Evolutionary conservation across 1,284 basidiomycete genomes (phyloP).

Genomic region (Coniferiporia weirii): DNA sequence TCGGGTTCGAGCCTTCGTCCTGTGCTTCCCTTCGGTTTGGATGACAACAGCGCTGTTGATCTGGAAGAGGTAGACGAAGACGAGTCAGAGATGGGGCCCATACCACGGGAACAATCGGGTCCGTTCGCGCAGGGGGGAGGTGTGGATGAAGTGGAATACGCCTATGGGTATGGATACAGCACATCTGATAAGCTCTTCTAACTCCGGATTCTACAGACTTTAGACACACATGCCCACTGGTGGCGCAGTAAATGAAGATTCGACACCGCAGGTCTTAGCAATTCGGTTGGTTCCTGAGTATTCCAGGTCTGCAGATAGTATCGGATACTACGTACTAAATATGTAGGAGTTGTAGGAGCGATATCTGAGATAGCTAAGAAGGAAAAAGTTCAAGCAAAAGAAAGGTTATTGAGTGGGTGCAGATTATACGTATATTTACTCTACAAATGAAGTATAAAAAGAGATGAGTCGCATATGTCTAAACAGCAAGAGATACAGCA

Average conservation of each 20-base stretch:
- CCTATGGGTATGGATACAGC: constrained; percentile 59
- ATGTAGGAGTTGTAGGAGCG: not conserved
- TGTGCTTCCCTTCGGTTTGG: constrained; percentile 73
- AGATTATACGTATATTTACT: constrained; percentile 1
- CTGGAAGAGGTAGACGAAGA: constrained; percentile 53
- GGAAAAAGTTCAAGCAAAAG: not conserved
- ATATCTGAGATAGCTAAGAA: not conserved
- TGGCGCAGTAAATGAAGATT: not conserved
- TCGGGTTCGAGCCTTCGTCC: constrained; percentile 78
- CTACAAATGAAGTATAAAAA: constrained; percentile 1
- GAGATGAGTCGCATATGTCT: not conserved
- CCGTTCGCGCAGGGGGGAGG: constrained; percentile 74
- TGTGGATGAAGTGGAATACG: constrained; percentile 84
- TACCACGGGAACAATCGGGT: constrained; percentile 65
- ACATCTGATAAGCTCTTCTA: not conserved
- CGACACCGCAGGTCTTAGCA: not conserved
- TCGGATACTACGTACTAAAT: not conserved
- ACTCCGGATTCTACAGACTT: not conserved
- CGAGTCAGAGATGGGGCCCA: constrained; percentile 61
- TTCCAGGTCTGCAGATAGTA: not conserved
- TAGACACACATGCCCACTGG: not conserved
- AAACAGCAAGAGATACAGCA: constrained; percentile 3
- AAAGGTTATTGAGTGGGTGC: not conserved
- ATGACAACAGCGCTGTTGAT: constrained; percentile 63
- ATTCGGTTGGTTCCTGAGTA: not conserved